Evolutionary conservation across 177 flowering plant species (phyloP), one percentile per base, ranked within the genome.

Genomic region (Telopea speciosissima): DNA sequence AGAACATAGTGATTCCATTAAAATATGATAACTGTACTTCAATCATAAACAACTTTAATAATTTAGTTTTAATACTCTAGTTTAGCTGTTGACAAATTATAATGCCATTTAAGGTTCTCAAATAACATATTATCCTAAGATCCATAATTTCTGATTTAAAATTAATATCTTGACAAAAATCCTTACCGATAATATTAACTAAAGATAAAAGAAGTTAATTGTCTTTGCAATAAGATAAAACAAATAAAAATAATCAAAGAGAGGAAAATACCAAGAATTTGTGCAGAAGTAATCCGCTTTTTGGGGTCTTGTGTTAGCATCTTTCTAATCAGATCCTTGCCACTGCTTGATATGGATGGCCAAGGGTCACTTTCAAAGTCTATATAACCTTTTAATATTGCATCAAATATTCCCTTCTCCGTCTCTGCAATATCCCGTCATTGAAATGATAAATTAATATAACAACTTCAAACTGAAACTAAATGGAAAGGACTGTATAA

Each of bases 351-450:
- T 68, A 94, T 92, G 33, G 88, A 73, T 63, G 98, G 98, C 98
- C 98, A 94, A 0, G 98, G 98, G 33, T 75, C 23, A 72, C 84
- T 84, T 40, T 84, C 92, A 80, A 93, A 89, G 74, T 93, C 97
- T 73, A 93, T 84, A 0, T 89, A 74, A 70, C 97, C 98, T 76
- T 82, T 56, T 79, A 89, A 62, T 65, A 94, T 81, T 60, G 94
- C 92, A 80, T 92, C 93, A 75, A 94, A 94, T 72, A 94, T 90
- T 14, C 96, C 98, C 76, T 85, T 90, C 77, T 92, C 97, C 16
- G 87, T 90, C 74, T 92, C 98, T 93, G 87, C 45, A 78, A 71
- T 28, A 65, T 14, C 33, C 65, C 69, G 26, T 52, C 31, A 73
- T 56, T 1, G 54, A 68, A 17, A 40, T 26, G 17, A 40, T 26